phyloP scores from a whole-genome alignment of 2,329 filamentous ascomycete genomes.

The Phyllosticta citrichinensis region DNA sequence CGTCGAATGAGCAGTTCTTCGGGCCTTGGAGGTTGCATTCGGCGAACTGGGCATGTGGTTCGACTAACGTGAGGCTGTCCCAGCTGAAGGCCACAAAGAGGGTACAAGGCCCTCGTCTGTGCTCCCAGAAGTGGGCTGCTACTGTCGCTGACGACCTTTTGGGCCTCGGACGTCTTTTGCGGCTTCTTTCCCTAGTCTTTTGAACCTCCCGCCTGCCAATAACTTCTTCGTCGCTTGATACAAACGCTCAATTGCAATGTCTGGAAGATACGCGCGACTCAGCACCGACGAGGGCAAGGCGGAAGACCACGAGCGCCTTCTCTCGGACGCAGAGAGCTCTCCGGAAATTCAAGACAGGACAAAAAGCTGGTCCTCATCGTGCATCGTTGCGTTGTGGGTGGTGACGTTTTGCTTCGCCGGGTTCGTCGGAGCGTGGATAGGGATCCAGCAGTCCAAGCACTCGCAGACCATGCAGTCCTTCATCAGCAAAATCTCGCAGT shows the following conservation, averaged over 20 bases:
- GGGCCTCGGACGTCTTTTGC: not conserved
- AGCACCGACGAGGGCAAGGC: not conserved
- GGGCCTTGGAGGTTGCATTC: not conserved
- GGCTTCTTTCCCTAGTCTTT: not conserved
- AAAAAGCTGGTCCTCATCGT: constrained; percentile 13
- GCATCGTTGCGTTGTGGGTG: constrained; percentile 12
- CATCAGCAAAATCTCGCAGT: constrained; percentile 20
- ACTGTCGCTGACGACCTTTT: not conserved
- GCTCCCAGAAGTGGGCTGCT: not conserved
- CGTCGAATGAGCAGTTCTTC: not conserved
- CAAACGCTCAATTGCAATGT: not conserved
- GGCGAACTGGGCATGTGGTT: not conserved
- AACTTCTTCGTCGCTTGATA: not conserved
- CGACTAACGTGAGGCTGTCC: not conserved
- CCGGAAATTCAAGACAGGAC: not conserved
- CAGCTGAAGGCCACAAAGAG: not conserved
- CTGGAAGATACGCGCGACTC: not conserved
- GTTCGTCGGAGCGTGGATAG: constrained; percentile 17
- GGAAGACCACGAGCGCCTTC: constrained; percentile 1
- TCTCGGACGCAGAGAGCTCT: not conserved
- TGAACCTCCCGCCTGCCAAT: not conserved
- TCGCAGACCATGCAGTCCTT: constrained; percentile 17
- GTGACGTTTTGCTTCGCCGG: constrained; percentile 17
- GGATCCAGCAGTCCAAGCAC: constrained; percentile 9
- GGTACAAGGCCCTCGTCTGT: not conserved